Conservation (phyloP, 1,284 basidiomycete genomes). For the Trichosporon ovoides region DNA sequence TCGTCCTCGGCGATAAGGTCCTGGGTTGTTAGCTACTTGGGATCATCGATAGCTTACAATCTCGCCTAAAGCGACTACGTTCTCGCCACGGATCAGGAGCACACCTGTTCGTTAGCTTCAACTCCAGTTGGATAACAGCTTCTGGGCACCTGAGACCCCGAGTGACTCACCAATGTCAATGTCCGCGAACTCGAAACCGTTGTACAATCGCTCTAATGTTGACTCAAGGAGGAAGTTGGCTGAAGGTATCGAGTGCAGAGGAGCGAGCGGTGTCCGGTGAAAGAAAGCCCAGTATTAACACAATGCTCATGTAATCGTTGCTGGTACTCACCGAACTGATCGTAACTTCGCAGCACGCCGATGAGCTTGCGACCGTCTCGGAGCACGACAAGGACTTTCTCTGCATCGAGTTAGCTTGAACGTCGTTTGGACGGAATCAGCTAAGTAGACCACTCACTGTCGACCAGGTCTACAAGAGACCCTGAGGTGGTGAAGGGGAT, state of each 20-base stretch:
- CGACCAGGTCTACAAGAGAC: constrained; percentile 92
- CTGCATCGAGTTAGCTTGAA: constrained; percentile 50
- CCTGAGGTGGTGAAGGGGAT: constrained; percentile 96
- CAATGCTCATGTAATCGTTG: neutral
- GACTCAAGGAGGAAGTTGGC: constrained; percentile 91
- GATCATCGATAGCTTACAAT: constrained; percentile 62
- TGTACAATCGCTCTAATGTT: constrained; percentile 56
- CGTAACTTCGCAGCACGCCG: constrained; percentile 92
- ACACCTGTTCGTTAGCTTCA: constrained; percentile 59
- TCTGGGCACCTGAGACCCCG: too few relatives aligned
- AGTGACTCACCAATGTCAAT: constrained; percentile 34
- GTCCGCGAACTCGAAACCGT: constrained; percentile 42
- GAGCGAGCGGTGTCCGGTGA: neutral
- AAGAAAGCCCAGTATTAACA: neutral
- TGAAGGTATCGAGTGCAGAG: constrained; percentile 38
- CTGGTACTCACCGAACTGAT: constrained; percentile 82
- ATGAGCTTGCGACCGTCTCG: constrained; percentile 94
- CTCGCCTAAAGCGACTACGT: constrained; percentile 95
- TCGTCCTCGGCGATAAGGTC: constrained; percentile 91
- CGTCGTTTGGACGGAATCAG: neutral
- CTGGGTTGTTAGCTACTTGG: constrained; percentile 50
- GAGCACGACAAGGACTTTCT: constrained; percentile 96
- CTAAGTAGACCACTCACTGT: constrained; percentile 67
- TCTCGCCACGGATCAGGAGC: constrained; percentile 94
- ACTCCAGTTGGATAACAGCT: too few relatives aligned